A percentile compares a stretch with the other conserved stretches of the same genome.
These are phyloP conservation scores for Lentinula aciculospora DNA, from an alignment of 768 basidiomycete genomes.

Conservation along the genomic window DNA sequence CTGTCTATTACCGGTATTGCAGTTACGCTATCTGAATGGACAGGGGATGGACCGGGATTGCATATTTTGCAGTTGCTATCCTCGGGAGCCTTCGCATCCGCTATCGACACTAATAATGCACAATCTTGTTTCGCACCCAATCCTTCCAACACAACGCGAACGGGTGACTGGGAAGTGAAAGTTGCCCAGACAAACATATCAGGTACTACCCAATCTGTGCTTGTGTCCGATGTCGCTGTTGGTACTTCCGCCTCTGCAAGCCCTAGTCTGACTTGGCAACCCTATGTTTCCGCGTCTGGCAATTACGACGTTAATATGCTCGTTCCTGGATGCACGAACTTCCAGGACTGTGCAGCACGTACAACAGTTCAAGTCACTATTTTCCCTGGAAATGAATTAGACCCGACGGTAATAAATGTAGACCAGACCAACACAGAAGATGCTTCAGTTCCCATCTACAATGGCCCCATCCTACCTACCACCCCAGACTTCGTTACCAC, in stretches of 20 bases:
- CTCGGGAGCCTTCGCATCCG: constrained; percentile 85
- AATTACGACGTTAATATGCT: constrained; percentile 80
- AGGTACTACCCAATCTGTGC: constrained; percentile 73
- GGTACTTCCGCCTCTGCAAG: constrained; percentile 53
- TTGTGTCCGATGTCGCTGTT: constrained; percentile 61
- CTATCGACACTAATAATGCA: constrained; percentile 52
- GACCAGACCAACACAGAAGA: constrained; percentile 71
- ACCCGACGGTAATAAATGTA: constrained; percentile 64
- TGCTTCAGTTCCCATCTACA: constrained; percentile 60
- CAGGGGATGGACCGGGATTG: constrained; percentile 72
- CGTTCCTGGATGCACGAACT: constrained; percentile 79
- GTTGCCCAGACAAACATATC: constrained; percentile 68
- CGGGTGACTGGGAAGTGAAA: constrained; percentile 66
- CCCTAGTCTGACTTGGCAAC: constrained; percentile 87
- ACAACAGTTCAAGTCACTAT: constrained; percentile 82
- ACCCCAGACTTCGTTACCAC: constrained; percentile 67
- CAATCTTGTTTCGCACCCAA: constrained; percentile 74
- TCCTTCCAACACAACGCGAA: constrained; percentile 61
- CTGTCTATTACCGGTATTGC: constrained; percentile 84
- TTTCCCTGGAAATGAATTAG: constrained; percentile 64
- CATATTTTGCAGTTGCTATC: constrained; percentile 92
- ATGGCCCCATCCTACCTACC: constrained; percentile 76
- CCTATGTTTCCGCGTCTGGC: constrained; percentile 88
- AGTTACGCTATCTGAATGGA: constrained; percentile 72
- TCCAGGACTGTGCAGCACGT: constrained; percentile 75